phyloP scores from a whole-genome alignment of 1,284 basidiomycete species.

The Ceratobasidium sp. region DNA sequence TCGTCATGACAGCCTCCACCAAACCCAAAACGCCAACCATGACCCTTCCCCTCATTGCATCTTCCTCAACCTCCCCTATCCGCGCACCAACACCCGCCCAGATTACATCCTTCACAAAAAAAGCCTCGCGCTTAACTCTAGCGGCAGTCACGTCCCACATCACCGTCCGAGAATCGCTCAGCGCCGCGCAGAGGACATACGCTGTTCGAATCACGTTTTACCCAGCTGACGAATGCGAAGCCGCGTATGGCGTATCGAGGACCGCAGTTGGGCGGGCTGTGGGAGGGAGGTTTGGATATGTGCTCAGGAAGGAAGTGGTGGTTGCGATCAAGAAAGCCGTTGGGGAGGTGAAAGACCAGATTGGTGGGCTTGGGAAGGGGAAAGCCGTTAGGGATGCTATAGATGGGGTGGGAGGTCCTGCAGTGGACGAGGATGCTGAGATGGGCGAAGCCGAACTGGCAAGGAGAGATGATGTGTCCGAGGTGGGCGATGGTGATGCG shows the following conservation, averaged over 20 bases:
- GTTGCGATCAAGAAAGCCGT: constrained; percentile 89
- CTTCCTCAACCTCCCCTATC: constrained; percentile 7
- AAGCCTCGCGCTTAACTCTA: constrained; percentile 87
- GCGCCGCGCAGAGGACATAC: constrained; percentile 78
- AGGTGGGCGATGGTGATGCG: constrained; percentile 84
- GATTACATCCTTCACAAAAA: constrained; percentile 89
- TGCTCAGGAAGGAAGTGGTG: constrained; percentile 88
- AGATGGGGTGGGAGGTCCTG: constrained; percentile 57
- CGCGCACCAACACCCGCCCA: constrained; percentile 59
- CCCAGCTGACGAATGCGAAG: constrained; percentile 85
- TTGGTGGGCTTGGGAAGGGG: constrained; percentile 86
- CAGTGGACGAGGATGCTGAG: constrained; percentile 62
- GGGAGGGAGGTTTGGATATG: constrained; percentile 82
- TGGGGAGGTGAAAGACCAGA: constrained; percentile 85
- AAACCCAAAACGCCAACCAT: constrained; percentile 99
- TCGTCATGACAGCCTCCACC: constrained; percentile 98
- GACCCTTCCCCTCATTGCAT: constrained; percentile 80
- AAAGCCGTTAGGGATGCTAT: constrained; percentile 65
- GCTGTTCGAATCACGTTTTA: constrained; percentile 89
- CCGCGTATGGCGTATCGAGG: constrained; percentile 87
- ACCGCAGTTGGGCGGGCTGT: constrained; percentile 83
- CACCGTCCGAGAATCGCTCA: constrained; percentile 82
- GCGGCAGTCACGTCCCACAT: constrained; percentile 92
- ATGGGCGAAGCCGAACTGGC: constrained; percentile 57
- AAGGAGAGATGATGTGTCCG: constrained; percentile 66